Base-by-base conservation (phyloP, 2,329 filamentous ascomycete species). In the Emericellopsis atlantica region DNA sequence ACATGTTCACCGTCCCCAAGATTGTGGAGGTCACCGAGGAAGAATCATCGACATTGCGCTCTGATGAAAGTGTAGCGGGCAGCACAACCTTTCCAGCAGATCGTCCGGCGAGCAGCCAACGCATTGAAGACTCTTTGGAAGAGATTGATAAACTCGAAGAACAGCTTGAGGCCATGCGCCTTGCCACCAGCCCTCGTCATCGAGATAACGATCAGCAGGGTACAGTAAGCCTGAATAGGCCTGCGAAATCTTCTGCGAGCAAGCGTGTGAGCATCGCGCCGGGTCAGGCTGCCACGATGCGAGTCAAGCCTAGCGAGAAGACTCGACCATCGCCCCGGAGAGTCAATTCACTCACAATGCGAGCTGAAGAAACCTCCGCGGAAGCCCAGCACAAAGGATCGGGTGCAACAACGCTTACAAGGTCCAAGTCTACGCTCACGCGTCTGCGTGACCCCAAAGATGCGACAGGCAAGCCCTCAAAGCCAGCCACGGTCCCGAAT, bases 121-220 rank as follows among this genome's bases (percentile, higher is more conserved):
- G 74, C 15, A 80, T 81, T 39, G 77, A 81, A 51, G 76, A 80
- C 51, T 79, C 76, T 2, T 59, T 81, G 8, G 76, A 78, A 52
- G 75, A 74, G 46, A 61, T 81, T 16, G 77, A 81, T 50, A 63
- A 65, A 44, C 62, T 81, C 14, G 75, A 81, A 47, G 76, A 81
- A 26, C 66, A 78, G 39, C 62, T 80, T 9, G 76, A 81, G 47
- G 72, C 66, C 2, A 60, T 77, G 29, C 50, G 56, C 41, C 57
- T 57, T n/a, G 55, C 65, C 10, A 53, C 67, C 0, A 55, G 52
- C 2, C 44, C 64, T 10, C 50, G 55, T 15, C 18, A 21, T 21
- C 55, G 52, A 6, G 6, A 7, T 12, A 6, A 7, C 6, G 9
- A 12, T 7, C 26, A 29, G 8, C 9, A 9, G 9, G 26, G 51